Percentiles rank a stretch among this genome's conserved stretches.
phyloP scores from a whole-genome alignment of 495 filamentous ascomycete species.

The Tirmania nivea region DNA sequence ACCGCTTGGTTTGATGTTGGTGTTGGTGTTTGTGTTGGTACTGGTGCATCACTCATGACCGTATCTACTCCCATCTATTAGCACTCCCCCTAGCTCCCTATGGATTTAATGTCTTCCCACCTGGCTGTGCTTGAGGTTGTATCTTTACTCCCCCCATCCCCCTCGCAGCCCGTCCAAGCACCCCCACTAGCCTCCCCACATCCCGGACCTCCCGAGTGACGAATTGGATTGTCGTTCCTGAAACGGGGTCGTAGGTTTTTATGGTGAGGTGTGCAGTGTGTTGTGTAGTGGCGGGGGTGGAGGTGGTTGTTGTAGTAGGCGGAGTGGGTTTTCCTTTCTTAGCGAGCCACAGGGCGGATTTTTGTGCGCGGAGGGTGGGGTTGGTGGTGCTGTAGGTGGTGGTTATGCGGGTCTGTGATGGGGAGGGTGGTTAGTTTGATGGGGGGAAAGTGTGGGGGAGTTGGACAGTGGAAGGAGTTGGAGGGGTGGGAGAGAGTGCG shows the following conservation, averaged over 20 bases:
- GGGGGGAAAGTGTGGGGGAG: not conserved
- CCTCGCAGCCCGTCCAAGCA: constrained; percentile 43
- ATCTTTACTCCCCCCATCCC: constrained; percentile 32
- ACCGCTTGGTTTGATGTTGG: no score
- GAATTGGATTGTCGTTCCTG: constrained; percentile 73
- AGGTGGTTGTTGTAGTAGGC: constrained; percentile 1
- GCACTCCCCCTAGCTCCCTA: not conserved
- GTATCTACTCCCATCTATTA: no score
- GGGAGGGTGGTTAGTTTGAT: not conserved
- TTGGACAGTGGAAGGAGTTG: no score
- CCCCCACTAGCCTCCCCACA: constrained; percentile 57
- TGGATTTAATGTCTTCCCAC: no score
- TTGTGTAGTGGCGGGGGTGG: constrained; percentile 21
- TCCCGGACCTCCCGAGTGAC: constrained; percentile 76
- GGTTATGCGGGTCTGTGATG: not conserved
- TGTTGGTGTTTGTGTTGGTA: no score
- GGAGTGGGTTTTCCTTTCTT: constrained; percentile 2
- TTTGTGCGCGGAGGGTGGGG: not conserved
- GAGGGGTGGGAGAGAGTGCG: not conserved
- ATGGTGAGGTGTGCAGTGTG: constrained; percentile 41
- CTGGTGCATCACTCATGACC: no score
- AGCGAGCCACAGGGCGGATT: not conserved
- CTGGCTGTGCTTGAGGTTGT: no score
- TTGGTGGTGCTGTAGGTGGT: not conserved
- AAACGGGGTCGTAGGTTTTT: constrained; percentile 72